phyloP scores from a whole-genome alignment of 257 asterid species.

The Prunella vulgaris region DNA sequence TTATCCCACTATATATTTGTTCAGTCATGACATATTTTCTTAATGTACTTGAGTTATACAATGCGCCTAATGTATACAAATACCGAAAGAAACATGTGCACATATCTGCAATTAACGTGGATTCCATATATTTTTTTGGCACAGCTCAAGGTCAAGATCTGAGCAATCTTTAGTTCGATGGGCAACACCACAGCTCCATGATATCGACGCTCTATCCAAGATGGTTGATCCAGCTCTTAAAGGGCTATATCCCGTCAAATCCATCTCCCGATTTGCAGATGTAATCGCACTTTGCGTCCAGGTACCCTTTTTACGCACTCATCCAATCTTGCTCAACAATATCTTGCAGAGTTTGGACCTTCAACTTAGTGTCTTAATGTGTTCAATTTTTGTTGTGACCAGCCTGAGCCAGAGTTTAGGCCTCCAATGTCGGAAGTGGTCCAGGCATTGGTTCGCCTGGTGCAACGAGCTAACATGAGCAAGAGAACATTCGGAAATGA shows the following conservation, averaged over 20 bases:
- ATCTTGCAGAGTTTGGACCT: neutral
- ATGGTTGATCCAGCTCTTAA: constrained; percentile 97
- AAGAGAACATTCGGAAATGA: constrained; percentile 86
- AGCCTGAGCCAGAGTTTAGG: constrained; percentile 98
- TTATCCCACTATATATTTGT: neutral
- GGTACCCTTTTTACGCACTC: constrained; percentile 35
- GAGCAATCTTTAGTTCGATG: constrained; percentile 94
- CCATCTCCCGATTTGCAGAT: constrained; percentile 94
- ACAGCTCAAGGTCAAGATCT: constrained; percentile 70
- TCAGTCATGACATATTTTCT: neutral
- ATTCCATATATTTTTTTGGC: neutral
- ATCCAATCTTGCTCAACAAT: neutral
- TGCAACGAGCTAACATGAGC: constrained; percentile 97
- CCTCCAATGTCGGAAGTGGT: constrained; percentile 99
- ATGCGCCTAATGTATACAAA: neutral
- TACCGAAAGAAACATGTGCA: no score
- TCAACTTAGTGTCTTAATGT: no score
- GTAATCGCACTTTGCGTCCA: constrained; percentile 96
- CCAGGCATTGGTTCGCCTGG: constrained; percentile 84
- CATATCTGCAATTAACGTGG: no score
- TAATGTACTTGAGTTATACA: no score
- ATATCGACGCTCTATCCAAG: constrained; percentile 84
- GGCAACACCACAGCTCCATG: constrained; percentile 98
- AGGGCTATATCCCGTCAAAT: constrained; percentile 86
- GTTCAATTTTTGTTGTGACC: constrained; percentile 15